Evolutionary conservation across 2,329 filamentous ascomycete genomes (phyloP).

Genomic region (Colletotrichum sojae): DNA sequence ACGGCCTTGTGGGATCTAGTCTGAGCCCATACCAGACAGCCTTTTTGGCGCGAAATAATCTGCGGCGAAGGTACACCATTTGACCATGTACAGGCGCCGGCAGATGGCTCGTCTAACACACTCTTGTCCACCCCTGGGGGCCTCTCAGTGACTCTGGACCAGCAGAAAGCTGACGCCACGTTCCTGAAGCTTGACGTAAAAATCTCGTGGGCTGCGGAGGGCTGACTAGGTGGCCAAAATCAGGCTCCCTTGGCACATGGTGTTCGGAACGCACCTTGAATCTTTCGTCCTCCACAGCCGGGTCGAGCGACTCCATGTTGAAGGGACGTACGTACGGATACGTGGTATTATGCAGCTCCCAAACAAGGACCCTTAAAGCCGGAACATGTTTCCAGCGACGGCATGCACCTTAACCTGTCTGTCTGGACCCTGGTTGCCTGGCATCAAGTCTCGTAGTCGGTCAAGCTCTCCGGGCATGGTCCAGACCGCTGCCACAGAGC

Average conservation of each 20-base stretch:
- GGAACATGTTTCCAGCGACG: neutral
- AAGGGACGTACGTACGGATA: neutral
- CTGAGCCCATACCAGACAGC: neutral
- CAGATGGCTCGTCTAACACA: constrained; percentile 4
- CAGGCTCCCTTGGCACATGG: neutral
- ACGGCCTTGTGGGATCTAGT: constrained; percentile 3
- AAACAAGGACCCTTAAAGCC: constrained; percentile 3
- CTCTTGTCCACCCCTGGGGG: neutral
- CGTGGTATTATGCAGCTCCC: neutral
- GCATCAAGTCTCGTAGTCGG: neutral
- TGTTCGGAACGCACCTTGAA: neutral
- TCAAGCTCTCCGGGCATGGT: constrained; percentile 3
- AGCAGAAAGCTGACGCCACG: constrained; percentile 29
- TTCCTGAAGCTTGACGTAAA: constrained; percentile 37
- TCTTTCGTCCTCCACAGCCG: neutral
- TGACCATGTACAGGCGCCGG: neutral
- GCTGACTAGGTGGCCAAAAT: neutral
- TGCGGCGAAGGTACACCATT: neutral
- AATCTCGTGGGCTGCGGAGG: constrained; percentile 9
- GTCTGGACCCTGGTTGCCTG: neutral
- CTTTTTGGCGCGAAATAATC: neutral
- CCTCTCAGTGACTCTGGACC: neutral
- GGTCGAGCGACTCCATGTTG: neutral
- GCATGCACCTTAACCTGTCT: neutral
- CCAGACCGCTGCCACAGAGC: constrained; percentile 18